Evolutionary conservation across 495 filamentous ascomycete genomes (phyloP).

Genomic region (Annulohypoxylon maeteangense): DNA sequence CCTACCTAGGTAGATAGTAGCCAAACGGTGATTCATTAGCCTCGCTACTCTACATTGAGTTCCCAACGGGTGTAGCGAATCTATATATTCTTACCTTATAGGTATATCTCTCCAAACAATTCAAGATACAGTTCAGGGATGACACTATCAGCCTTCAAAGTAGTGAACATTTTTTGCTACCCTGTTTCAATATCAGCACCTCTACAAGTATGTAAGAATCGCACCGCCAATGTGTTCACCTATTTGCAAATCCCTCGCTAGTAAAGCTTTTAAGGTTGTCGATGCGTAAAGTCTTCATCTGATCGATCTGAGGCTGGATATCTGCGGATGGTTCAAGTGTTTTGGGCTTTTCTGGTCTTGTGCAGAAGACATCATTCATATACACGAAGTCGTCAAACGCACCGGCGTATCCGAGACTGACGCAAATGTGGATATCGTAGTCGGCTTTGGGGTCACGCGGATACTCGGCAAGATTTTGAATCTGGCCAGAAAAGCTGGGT

Average conservation of each 20-base stretch:
- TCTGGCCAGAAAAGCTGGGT: neutral
- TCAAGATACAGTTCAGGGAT: no score
- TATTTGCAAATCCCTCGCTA: neutral
- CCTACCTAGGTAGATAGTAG: no score
- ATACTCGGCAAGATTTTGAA: neutral
- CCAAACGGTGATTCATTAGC: no score
- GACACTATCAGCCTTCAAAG: neutral
- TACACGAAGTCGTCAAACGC: neutral
- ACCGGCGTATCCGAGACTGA: constrained; percentile 12
- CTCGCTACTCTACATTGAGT: no score
- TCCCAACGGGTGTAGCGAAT: no score
- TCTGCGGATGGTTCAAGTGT: neutral
- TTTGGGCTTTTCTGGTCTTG: neutral
- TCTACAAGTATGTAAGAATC: neutral
- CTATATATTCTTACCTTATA: no score
- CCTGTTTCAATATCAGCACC: neutral
- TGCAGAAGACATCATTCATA: neutral
- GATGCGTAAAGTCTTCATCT: neutral
- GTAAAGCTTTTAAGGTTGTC: neutral
- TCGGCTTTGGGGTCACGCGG: neutral
- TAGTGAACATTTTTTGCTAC: neutral
- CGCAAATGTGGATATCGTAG: neutral
- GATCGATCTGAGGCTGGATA: neutral
- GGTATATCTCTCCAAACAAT: no score
- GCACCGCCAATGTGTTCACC: neutral